Base-by-base conservation (phyloP, 192 early-diverging fungal genomes). In the Rhizoclosmatium sp. region DNA sequence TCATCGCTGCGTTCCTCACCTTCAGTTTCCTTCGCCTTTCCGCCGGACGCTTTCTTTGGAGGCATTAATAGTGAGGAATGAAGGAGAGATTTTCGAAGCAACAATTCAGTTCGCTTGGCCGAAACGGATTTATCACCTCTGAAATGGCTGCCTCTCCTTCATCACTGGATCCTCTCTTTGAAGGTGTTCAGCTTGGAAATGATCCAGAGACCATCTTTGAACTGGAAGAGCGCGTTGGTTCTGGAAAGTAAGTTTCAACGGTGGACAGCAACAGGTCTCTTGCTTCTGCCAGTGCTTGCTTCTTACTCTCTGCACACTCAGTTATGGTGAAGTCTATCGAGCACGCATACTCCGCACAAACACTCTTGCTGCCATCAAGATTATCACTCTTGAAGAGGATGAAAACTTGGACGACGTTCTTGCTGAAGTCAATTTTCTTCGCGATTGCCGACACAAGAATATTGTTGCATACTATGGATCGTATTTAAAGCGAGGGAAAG, bases 341-440 rank as follows among this genome's bases (percentile, higher is more conserved):
- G 88, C 88, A 65, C 60, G 16, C 14, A 47, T 58, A 2, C 31
- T 7, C 56, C 16, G 31, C 47, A 90, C 88, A 4, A 74, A 80
- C 12, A 69, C 78, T 40, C 47, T 83, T 48, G 87, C 81, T 10
- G 90, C 90, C 10, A 79, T 91, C 4, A 91, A 91, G 67, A 76
- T 91, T 47, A 89, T 91, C 73, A 85, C 85, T 59, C 82, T 91
- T 19, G 89, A 91, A 76, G 80, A 84, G 14, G 85, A 82, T 42
- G 90, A 91, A 75, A 85, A 91, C 59, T 74, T 91, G 7, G 83
- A 88, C 66, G 87, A 90, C 58, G 89, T 91, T 21, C 82, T 91
- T 56, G 77, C 87, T 64, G 90, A 91, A 61, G 87, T 91, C 76
- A 88, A 91, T 68, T 89, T 91, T 71, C 85, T 91, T 59, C 77